Evolutionary conservation across 768 basidiomycete genomes (phyloP), one percentile per base, ranked within the genome.

Genomic region (Pulveroboletus sp.): DNA sequence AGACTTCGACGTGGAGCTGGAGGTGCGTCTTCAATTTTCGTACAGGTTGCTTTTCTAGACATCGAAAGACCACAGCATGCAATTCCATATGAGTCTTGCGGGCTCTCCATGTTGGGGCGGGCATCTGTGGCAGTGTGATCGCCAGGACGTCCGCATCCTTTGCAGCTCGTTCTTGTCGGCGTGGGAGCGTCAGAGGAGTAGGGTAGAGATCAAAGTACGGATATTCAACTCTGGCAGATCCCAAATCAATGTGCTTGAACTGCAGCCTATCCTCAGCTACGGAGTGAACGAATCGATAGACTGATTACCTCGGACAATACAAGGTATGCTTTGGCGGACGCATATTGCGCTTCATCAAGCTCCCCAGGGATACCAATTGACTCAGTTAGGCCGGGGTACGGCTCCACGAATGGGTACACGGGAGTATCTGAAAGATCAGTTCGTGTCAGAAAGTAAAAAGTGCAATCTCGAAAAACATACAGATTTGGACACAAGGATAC

Each of bases 1-100:
- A 73, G 6, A 73, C 64, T 23, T 60, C 56, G 2, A 29, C 24
- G 40, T 72, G 71, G 13, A 73, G 64, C 14, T 70, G 62, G n/a
- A 44, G 32, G 40, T 74, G 73, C n/a, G 63, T 66, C 49, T 64
- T 73, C 54, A 67, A 23, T 4, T 20, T 35, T 32, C 38, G 50
- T 19, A 31, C 50, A 2, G 25, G 53, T 32, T 16, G 46, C 27
- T 53, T 60, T 31, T 36, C 55, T 37, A 51, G 40, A n/a, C 7
- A 36, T 20, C 31, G 55, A 46, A 51, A 47, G 36, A 53, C 52
- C 12, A 39, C 32, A 20, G 33, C 21, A 24, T 53, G 58, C 17
- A 65, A 36, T 23, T 62, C 65, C 37, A 49, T 47, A 25, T 67
- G 60, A 2, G 57, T 60, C 47, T 49, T 66, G 35, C 58, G 60